phyloP scores from a whole-genome alignment of 768 basidiomycete species.

The Lactifluus pinguis region DNA sequence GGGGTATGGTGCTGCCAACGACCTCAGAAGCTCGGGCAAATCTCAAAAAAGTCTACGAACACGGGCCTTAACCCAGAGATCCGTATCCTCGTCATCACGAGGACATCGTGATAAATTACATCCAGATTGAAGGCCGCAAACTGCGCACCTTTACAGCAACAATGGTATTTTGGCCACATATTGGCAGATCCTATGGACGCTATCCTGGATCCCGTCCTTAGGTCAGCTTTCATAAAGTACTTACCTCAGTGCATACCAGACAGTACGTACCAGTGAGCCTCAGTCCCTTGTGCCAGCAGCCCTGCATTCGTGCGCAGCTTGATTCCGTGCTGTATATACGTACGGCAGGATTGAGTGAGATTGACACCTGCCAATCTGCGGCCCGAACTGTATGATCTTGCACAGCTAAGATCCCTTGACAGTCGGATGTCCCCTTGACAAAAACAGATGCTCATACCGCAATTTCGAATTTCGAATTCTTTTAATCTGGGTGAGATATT shows the following conservation, averaged over 20 bases:
- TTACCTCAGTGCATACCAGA: not conserved
- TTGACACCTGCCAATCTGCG: not conserved
- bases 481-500: not conserved
- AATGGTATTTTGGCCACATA: too few relatives aligned
- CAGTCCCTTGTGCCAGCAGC: not conserved
- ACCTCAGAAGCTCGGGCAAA: too few relatives aligned
- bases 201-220: not conserved
- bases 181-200: not conserved
- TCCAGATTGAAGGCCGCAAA: not conserved
- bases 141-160: not conserved
- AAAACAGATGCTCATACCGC: not conserved
- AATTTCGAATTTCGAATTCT: not conserved
- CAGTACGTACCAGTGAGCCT: not conserved
- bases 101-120: not conserved
- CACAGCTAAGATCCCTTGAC: constrained; percentile 9
- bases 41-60: too few relatives aligned
- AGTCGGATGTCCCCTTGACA: constrained; percentile 5
- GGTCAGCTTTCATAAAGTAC: not conserved
- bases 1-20: too few relatives aligned
- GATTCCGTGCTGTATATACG: not conserved
- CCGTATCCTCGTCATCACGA: too few relatives aligned
- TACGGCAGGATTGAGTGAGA: not conserved
- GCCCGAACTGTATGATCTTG: not conserved
- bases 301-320: not conserved
- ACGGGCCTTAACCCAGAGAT: not conserved